Percentiles rank a stretch among this genome's conserved stretches.
These are phyloP conservation scores for Tolypocladium tropicale DNA, from an alignment of 2,329 filamentous ascomycete species.

Conservation along the genomic window DNA sequence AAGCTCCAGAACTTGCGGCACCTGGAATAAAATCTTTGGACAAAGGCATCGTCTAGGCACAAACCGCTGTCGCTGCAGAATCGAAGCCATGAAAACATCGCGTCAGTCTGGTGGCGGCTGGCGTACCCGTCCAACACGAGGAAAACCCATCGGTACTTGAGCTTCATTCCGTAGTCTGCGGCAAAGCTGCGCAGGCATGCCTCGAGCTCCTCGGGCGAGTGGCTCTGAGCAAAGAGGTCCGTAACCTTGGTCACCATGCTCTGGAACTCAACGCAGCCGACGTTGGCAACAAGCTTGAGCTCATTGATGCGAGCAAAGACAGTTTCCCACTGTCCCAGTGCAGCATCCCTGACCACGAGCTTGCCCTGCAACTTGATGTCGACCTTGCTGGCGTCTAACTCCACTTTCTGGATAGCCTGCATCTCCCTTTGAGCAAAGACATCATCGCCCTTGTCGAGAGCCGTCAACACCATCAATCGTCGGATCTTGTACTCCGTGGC, in stretches of 20 bases:
- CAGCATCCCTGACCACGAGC: conserved; percentile 16
- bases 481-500: conserved; percentile 17
- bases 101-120: conserved; percentile 14
- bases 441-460: conserved; percentile 17
- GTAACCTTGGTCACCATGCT: conserved; percentile 20
- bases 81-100: conserved; percentile 19
- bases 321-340: conserved; percentile 15
- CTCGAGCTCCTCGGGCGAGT: conserved; percentile 16
- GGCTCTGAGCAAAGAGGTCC: conserved; percentile 17
- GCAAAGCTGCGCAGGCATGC: conserved; percentile 16
- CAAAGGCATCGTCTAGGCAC: conserved; percentile 17
- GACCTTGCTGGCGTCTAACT: conserved; percentile 6
- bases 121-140: conserved; percentile 20
- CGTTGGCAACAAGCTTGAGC: conserved; percentile 9
- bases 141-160: conserved; percentile 18
- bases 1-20: conserved; percentile 24
- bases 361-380: conserved; percentile 18
- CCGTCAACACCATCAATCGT: conserved; percentile 14
- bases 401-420: conserved; percentile 9
- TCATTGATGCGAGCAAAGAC: conserved; percentile 11
- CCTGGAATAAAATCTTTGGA: conserved; percentile 14
- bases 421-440: conserved; percentile 15
- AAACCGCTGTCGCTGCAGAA: conserved; percentile 19
- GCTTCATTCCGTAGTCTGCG: conserved; percentile 12
- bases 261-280: conserved; percentile 13